Conservation (phyloP, 2,329 filamentous ascomycete species). For the Teratosphaeria destructans region DNA sequence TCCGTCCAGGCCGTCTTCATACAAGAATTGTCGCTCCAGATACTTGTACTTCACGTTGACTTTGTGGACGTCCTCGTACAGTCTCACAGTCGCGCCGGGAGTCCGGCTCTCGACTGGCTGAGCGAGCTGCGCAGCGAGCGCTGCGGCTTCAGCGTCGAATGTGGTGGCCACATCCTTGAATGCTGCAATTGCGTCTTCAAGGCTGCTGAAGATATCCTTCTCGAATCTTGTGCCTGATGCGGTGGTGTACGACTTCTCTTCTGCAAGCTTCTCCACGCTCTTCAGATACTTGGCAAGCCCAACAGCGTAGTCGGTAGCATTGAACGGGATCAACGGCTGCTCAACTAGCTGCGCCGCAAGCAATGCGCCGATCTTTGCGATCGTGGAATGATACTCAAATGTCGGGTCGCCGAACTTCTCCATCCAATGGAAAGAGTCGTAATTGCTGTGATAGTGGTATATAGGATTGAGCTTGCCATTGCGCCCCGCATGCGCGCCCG, state of each 20-base stretch:
- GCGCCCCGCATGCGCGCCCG: conserved; percentile 7
- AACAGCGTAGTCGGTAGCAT: conserved; percentile 36
- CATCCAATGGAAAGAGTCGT: conserved; percentile 81
- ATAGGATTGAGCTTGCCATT: conserved; percentile 34
- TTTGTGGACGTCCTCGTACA: conserved; percentile 38
- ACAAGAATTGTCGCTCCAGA: conserved; percentile 71
- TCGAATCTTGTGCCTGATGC: conserved; percentile 4
- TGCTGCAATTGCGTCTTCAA: conserved; percentile 39
- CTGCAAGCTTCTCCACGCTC: conserved; percentile 27
- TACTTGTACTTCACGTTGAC: conserved; percentile 76
- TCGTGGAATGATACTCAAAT: conserved; percentile 47
- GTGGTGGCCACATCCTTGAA: conserved; percentile 38
- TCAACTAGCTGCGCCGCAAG: conserved; percentile 38
- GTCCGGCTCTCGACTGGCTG: conserved; percentile 26
- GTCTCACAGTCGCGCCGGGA: conserved; percentile 23
- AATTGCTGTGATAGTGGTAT: conserved; percentile 75
- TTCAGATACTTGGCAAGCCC: conserved; percentile 34
- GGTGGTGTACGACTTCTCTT: not conserved
- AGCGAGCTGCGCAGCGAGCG: conserved; percentile 14
- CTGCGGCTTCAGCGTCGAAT: conserved; percentile 43
- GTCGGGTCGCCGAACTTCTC: conserved; percentile 58
- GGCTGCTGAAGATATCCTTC: conserved; percentile 32
- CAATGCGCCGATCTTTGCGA: conserved; percentile 36
- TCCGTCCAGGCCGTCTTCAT: conserved; percentile 64
- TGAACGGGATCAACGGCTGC: conserved; percentile 37